Percentiles rank a stretch among this genome's conserved stretches.
These are phyloP conservation scores for Alloteropsis semialata DNA, from an alignment of 176 grass and related monocot species.

Conservation along the genomic window DNA sequence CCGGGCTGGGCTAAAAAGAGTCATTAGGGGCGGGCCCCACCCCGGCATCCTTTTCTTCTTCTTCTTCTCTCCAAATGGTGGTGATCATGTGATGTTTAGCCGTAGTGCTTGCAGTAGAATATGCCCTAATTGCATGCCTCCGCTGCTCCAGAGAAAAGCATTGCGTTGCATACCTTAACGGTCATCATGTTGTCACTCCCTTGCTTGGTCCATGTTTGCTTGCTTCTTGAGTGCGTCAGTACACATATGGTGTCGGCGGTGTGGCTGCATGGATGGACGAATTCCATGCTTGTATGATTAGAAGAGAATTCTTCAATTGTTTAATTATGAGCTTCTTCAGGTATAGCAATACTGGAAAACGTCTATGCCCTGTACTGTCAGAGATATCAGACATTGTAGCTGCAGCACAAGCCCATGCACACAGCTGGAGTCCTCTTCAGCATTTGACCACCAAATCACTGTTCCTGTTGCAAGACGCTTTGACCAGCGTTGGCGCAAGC, in stretches of 20 bases:
- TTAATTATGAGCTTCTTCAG: slow-evolving; percentile 16
- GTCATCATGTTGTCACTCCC: slow-evolving; percentile 30
- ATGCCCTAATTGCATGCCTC: slow-evolving; percentile 27
- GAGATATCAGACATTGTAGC: slow-evolving; percentile 23
- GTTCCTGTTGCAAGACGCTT: not conserved
- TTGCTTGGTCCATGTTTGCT: slow-evolving; percentile 1
- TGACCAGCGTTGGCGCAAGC: not conserved
- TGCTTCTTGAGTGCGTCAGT: not conserved
- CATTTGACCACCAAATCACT: not conserved
- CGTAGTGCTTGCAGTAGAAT: slow-evolving; percentile 27
- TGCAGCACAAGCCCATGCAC: slow-evolving; percentile 1
- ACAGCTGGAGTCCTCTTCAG: slow-evolving; percentile 1
- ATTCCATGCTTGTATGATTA: not conserved
- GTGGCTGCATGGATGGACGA: not conserved
- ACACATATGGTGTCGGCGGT: not conserved
- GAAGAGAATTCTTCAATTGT: slow-evolving; percentile 4
- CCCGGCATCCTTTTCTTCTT: not conserved
- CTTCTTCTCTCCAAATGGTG: slow-evolving; percentile 39
- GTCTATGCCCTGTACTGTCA: slow-evolving; percentile 36
- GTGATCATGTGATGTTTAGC: slow-evolving; percentile 53
- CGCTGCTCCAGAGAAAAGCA: slow-evolving; percentile 7
- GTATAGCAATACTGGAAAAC: not conserved
- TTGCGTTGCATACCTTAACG: not conserved
- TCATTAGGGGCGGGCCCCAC: slow-evolving; percentile 43
- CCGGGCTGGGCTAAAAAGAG: slow-evolving; percentile 46